phyloP scores from a whole-genome alignment of 139 green algal genomes.

The Tetraselmis chui region DNA sequence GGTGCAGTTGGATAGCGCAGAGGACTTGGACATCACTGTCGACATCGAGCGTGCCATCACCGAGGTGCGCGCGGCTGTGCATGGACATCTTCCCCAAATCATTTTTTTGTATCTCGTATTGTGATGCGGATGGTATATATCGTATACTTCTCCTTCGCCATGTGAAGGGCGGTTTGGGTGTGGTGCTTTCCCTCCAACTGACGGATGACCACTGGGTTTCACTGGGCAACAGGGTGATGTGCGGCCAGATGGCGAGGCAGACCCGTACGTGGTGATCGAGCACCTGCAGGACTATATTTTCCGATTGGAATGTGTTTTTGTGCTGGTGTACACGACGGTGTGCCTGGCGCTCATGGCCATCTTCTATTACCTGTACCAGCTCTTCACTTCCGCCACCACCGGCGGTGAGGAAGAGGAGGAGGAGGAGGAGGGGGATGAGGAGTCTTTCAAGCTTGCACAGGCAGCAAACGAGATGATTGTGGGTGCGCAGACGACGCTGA shows the following conservation, averaged over 20 bases:
- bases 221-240: too few species aligned
- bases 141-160: too few species aligned
- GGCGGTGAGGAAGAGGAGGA: background rate
- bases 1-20: background rate
- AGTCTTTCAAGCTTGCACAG: background rate
- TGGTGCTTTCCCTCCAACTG: too few species aligned
- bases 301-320: background rate
- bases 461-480: background rate
- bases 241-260: background rate
- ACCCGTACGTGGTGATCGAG: background rate
- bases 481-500: background rate
- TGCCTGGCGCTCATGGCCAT: background rate
- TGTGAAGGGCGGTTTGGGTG: background rate
- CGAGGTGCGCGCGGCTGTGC: too few species aligned
- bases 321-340: background rate
- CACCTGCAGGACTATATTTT: background rate
- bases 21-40: background rate
- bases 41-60: background rate
- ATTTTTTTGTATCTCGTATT: too few species aligned
- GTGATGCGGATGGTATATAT: too few species aligned
- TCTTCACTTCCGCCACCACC: background rate
- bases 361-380: background rate
- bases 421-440: background rate
- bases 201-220: too few species aligned
- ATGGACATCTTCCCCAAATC: too few species aligned